Conservation (phyloP, 2,329 filamentous ascomycete genomes). For the Apiospora arundinis region DNA sequence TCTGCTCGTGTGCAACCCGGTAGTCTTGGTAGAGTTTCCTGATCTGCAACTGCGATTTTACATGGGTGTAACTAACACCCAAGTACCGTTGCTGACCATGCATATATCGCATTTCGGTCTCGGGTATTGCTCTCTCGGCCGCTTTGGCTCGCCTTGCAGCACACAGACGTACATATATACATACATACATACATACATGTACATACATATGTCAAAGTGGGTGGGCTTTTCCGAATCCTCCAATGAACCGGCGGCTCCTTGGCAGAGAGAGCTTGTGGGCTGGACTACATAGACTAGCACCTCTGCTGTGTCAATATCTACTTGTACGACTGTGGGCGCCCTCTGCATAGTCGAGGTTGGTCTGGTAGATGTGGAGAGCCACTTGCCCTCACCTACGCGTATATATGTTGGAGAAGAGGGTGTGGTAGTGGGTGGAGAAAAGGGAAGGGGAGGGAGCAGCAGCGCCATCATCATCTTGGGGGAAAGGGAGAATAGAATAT, state of each 20-base stretch:
- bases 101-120: neutral
- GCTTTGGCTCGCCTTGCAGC: neutral
- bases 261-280: neutral
- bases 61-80: neutral
- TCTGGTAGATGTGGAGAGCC: neutral
- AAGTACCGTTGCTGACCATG: neutral
- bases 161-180: neutral
- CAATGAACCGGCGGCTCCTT: neutral
- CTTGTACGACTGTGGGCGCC: neutral
- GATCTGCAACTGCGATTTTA: neutral
- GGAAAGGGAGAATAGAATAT: neutral
- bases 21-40: neutral
- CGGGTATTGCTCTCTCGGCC: slow-evolving; percentile 8
- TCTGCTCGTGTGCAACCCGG: too few relatives aligned
- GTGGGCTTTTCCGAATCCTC: neutral
- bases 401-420: neutral
- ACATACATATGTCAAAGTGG: neutral
- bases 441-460: neutral
- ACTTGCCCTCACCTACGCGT: neutral
- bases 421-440: neutral
- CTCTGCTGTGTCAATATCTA: neutral
- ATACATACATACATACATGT: neutral
- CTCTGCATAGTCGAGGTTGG: neutral
- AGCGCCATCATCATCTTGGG: neutral
- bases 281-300: neutral